These are phyloP conservation scores for Cutaneotrichosporon sp. DNA, from an alignment of 1,284 basidiomycete genomes.

Conservation along the genomic window DNA sequence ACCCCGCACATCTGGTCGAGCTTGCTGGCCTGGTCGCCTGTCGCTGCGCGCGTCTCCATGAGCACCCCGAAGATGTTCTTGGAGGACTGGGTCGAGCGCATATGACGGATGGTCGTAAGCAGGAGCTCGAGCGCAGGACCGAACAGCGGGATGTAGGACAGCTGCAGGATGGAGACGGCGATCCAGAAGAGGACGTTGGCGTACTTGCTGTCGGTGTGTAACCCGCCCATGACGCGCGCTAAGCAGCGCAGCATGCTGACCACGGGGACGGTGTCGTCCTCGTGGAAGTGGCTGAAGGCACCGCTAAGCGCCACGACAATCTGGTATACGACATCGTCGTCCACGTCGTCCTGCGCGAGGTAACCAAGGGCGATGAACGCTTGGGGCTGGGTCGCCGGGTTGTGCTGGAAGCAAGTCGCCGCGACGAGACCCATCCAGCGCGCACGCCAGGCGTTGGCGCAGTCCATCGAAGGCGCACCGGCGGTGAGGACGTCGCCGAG, in stretches of 20 bases:
- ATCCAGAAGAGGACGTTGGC: slow-evolving; percentile 78
- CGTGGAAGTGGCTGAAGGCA: slow-evolving; percentile 51
- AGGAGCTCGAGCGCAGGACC: slow-evolving; percentile 68
- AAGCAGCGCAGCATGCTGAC: slow-evolving; percentile 86
- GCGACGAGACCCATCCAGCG: slow-evolving; percentile 92
- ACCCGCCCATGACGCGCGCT: slow-evolving; percentile 70
- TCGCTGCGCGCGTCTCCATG: slow-evolving; percentile 64
- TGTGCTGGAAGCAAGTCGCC: slow-evolving; percentile 88
- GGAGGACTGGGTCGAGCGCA: slow-evolving; percentile 58
- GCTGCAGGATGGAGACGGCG: slow-evolving; percentile 75
- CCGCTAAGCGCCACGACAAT: slow-evolving; percentile 57
- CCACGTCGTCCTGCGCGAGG: slow-evolving; percentile 70
- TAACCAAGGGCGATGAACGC: slow-evolving; percentile 83
- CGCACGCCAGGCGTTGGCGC: slow-evolving; percentile 88
- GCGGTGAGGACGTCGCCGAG: slow-evolving; percentile 67
- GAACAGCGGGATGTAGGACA: slow-evolving; percentile 71
- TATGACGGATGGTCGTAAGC: slow-evolving; percentile 55
- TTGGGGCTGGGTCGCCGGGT: slow-evolving; percentile 83
- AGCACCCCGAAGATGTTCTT: slow-evolving; percentile 58
- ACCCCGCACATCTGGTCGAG: slow-evolving; percentile 72
- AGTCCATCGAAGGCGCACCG: slow-evolving; percentile 64
- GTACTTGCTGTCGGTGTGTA: slow-evolving; percentile 70
- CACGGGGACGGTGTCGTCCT: slow-evolving; percentile 57
- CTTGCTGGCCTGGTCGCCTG: slow-evolving; percentile 70
- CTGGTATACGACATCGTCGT: slow-evolving; percentile 56